Percentiles rank a stretch among this genome's conserved stretches.
Conservation (phyloP, 2,329 filamentous ascomycete genomes). For the Catunica adiposa region DNA sequence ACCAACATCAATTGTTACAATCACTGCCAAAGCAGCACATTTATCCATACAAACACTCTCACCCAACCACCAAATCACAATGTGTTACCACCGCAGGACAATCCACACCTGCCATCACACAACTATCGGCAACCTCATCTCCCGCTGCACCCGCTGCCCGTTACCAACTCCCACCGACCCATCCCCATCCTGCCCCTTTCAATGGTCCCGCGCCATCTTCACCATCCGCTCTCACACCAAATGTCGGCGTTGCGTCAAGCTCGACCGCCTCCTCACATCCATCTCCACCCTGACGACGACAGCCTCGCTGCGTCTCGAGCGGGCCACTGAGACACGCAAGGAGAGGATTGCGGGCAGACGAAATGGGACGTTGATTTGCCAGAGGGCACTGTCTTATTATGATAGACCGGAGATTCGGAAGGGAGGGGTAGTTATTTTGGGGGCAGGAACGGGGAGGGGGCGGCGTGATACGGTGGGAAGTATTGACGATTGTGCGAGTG, state of each 20-base stretch:
- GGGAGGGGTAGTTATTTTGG: neutral
- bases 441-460: neutral
- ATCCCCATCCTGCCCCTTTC: conserved; percentile 3
- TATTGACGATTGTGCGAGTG: conserved; percentile 9
- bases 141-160: conserved; percentile 7
- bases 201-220: conserved; percentile 14
- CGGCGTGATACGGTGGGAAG: neutral
- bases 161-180: neutral
- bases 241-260: conserved; percentile 8
- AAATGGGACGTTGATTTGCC: conserved; percentile 3
- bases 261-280: conserved; percentile 7
- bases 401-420: conserved; percentile 6
- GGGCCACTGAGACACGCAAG: conserved; percentile 4
- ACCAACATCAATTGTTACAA: neutral
- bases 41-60: neutral
- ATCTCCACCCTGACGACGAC: conserved; percentile 11
- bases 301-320: conserved; percentile 6
- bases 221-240: conserved; percentile 9
- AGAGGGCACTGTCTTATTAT: conserved; percentile 10
- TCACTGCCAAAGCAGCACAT: neutral
- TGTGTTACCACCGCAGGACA: conserved; percentile 17
- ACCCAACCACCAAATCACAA: conserved; percentile 5
- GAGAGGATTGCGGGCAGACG: neutral
- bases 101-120: conserved; percentile 16
- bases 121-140: conserved; percentile 10